Conservation (phyloP, 305 asterid genomes). For the Salvia sclarea region DNA sequence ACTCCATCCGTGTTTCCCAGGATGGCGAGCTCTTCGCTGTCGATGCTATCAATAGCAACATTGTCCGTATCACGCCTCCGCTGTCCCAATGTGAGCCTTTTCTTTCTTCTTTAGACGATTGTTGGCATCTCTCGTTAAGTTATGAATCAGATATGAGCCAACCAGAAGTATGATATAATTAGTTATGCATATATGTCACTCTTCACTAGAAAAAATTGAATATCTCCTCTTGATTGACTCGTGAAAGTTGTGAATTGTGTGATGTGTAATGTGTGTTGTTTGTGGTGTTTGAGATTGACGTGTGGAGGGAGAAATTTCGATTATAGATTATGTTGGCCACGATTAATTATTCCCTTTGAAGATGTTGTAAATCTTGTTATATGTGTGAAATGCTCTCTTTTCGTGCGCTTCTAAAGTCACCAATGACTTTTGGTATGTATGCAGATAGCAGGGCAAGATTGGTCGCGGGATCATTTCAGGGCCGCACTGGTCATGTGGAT, state of each 20-base stretch:
- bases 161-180: background rate
- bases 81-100: constrained; percentile 74
- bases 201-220: background rate
- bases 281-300: constrained; percentile 11
- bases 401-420: constrained; percentile 3
- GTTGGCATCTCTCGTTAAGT: background rate
- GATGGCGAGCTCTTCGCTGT: constrained; percentile 98
- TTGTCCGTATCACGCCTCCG: constrained; percentile 87
- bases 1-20: constrained; percentile 68
- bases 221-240: background rate
- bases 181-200: background rate
- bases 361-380: background rate
- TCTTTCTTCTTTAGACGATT: constrained; percentile 6
- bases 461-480: constrained; percentile 98
- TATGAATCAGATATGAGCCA: background rate
- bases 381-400: too few relatives aligned
- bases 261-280: background rate
- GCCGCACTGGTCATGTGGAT: constrained; percentile 88
- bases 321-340: background rate
- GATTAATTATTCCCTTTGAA: background rate
- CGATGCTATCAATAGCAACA: constrained; percentile 82
- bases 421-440: constrained; percentile 9
- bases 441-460: constrained; percentile 92
- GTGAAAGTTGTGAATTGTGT: constrained; percentile 23
- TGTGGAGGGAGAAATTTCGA: background rate